Conservation (phyloP, 1,139 yeast species). For the Candida freyschussii region DNA sequence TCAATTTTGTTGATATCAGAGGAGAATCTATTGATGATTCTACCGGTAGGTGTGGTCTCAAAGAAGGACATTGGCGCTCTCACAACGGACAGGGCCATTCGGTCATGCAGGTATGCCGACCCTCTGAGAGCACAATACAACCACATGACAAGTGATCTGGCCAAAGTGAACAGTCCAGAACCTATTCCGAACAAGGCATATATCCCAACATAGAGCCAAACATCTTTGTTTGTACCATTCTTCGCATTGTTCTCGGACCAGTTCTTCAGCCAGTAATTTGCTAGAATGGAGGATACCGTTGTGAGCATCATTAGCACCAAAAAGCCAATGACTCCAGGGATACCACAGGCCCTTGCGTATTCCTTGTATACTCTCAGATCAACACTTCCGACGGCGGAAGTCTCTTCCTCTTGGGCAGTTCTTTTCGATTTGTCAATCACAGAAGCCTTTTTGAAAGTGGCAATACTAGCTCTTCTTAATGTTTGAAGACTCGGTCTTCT, state of each 20-base stretch:
- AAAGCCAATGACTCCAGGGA: constrained; percentile 44
- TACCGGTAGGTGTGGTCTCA: constrained; percentile 78
- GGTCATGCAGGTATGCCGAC: constrained; percentile 54
- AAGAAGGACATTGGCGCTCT: constrained; percentile 74
- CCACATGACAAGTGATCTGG: constrained; percentile 54
- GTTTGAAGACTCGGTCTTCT: constrained; percentile 28
- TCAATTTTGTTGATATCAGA: constrained; percentile 67
- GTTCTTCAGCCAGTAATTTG: constrained; percentile 54
- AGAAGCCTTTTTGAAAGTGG: constrained; percentile 38
- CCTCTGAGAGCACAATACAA: constrained; percentile 61
- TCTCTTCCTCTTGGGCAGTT: constrained; percentile 38
- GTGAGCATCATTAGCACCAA: constrained; percentile 37
- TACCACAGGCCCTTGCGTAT: constrained; percentile 67
- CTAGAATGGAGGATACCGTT: constrained; percentile 43
- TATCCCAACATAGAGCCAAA: constrained; percentile 50
- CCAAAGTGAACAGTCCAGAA: constrained; percentile 41
- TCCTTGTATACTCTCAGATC: constrained; percentile 55
- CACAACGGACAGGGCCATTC: constrained; percentile 58
- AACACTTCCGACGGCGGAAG: constrained; percentile 57
- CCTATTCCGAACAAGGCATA: constrained; percentile 57
- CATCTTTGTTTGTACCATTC: constrained; percentile 43
- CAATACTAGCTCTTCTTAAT: constrained; percentile 60
- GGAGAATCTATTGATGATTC: constrained; percentile 65
- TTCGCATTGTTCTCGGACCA: constrained; percentile 53
- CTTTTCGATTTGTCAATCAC: constrained; percentile 26